Conservation (phyloP, 208 protist species). For the Giardia muris region DNA sequence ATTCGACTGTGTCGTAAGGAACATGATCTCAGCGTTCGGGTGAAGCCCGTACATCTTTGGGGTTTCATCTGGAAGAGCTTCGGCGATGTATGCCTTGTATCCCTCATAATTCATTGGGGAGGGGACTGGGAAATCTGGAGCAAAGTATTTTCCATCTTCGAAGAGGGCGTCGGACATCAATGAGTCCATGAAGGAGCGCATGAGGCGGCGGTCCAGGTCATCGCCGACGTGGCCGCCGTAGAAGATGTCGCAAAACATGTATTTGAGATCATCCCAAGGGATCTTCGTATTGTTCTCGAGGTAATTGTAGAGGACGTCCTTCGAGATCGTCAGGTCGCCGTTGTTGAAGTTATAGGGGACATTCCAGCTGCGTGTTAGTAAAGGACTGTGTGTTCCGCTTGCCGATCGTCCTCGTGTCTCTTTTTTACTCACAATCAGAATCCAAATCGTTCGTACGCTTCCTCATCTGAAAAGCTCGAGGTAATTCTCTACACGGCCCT, state of each 20-base stretch:
- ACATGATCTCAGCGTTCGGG: slow-evolving; percentile 93
- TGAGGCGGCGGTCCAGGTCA: slow-evolving; percentile 84
- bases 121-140: slow-evolving; percentile 64
- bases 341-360: slow-evolving; percentile 82
- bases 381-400: no score
- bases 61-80: slow-evolving; percentile 66
- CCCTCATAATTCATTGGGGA: slow-evolving; percentile 60
- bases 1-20: slow-evolving; percentile 71
- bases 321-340: slow-evolving; percentile 81
- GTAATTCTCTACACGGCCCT: no score
- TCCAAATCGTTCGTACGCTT: no score
- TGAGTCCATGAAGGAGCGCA: slow-evolving; percentile 68
- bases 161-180: slow-evolving; percentile 24
- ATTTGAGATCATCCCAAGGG: slow-evolving; percentile 89
- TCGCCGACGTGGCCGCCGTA: slow-evolving; percentile 96
- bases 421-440: no score
- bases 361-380: slow-evolving; percentile 65
- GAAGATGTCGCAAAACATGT: slow-evolving; percentile 97
- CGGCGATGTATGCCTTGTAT: slow-evolving; percentile 74
- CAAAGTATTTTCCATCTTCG: slow-evolving; percentile 53
- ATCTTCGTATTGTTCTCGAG: slow-evolving; percentile 64
- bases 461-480: no score
- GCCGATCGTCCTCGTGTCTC: no score
- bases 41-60: slow-evolving; percentile 84
- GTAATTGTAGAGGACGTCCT: slow-evolving; percentile 83